Conservation (phyloP, 805 yeast species). For the Saccharomycopsis microspora region DNA sequence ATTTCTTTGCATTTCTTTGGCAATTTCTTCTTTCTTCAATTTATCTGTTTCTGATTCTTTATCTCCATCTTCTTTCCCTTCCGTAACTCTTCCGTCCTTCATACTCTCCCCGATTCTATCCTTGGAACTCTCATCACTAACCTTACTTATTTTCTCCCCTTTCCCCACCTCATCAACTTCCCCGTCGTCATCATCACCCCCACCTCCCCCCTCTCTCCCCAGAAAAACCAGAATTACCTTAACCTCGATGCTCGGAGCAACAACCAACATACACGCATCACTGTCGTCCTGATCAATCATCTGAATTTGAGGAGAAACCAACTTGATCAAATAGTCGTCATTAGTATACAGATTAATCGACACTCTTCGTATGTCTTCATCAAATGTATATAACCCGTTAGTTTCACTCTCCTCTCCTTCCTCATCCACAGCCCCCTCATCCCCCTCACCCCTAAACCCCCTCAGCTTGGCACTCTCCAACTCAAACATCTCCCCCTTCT, state of each 20-base stretch:
- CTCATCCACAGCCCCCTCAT: not conserved
- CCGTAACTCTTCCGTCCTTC: no score
- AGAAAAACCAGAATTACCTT: constrained; percentile 57
- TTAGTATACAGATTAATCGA: constrained; percentile 27
- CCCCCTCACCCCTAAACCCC: not conserved
- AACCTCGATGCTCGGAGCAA: constrained; percentile 61
- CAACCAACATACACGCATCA: constrained; percentile 53
- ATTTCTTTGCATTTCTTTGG: no score
- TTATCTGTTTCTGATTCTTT: no score
- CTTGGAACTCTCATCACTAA: no score
- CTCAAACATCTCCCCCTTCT: constrained; percentile 13
- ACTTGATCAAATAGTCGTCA: constrained; percentile 52
- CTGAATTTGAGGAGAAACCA: constrained; percentile 80
- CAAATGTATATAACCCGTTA: constrained; percentile 33
- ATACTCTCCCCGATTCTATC: no score
- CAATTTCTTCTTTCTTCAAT: no score
- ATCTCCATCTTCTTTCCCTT: no score
- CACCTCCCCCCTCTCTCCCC: constrained; percentile 21
- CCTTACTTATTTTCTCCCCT: no score
- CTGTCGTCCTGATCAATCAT: constrained; percentile 38
- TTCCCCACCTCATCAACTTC: not conserved
- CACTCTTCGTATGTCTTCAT: constrained; percentile 36
- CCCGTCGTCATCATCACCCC: constrained; percentile 30
- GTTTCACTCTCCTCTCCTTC: not conserved
- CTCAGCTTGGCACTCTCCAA: not conserved